Evolutionary conservation across 495 filamentous ascomycete species (phyloP), one percentile per base, ranked within the genome.

Genomic region (Penicillium flavigenum): DNA sequence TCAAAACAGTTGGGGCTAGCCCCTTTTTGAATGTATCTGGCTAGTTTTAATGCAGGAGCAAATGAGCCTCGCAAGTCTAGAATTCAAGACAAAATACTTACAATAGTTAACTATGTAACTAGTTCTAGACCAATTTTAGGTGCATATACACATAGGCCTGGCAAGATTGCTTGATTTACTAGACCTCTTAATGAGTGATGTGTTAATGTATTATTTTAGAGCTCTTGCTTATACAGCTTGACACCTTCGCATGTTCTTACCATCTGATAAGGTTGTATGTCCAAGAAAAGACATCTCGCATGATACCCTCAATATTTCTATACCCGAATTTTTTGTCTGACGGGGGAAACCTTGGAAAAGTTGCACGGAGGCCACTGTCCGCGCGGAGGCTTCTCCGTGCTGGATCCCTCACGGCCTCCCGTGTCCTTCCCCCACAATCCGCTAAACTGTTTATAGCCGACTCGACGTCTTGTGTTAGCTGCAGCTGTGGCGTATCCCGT

Each of bases 311-410:
- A 38, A 12, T 3, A 9, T 17, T 42, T 19, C 34, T 9, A 39
- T 24, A 29, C 29, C 4, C 29, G n/a, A 8, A 4, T 49, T 3
- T 10, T 19, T 47, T 19, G 45, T 51, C 43, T 26, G 3, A 22
- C 12, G 22, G n/a, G 50, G 5, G n/a, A 22, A 22, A 44, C 20
- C n/a, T 16, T 19, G 10, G 27, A 41, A 27, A 27, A 5, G 20
- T 27, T 26, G 17, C 19, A 24, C 36, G 60, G 19, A 27, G 46
- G 36, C 54, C 44, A 49, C 53, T 43, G 50, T 42, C 42, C 55
- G 50, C 32, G 52, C 65, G 65, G 65, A 66, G 65, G 19, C 39
- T 44, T 6, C 60, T 68, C 65, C 65, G 65, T 66, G 57, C 27
- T 60, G 53, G 27, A 66, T 68, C 16, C 38, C 59, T 51, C 60